phyloP scores from a whole-genome alignment of 805 yeast genomes.

The Pichia exigua region DNA sequence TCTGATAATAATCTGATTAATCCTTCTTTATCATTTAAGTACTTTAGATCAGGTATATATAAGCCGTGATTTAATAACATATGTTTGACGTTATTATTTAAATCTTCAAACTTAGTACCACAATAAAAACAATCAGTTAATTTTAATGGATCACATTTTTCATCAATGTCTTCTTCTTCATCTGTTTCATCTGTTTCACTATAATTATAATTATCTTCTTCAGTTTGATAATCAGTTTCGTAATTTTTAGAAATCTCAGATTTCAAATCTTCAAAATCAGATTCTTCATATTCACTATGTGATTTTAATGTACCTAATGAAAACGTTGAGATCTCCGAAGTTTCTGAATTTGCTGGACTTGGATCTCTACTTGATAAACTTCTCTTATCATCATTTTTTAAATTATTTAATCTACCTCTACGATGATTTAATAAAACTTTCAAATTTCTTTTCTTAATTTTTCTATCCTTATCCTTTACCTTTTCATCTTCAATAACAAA shows the following conservation, averaged over 20 bases:
- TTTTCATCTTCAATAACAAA: constrained; percentile 27
- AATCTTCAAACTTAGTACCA: constrained; percentile 31
- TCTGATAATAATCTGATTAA: constrained; percentile 66
- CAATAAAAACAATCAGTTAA: constrained; percentile 43
- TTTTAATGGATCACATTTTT: constrained; percentile 27
- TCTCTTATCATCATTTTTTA: background rate
- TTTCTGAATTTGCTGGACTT: constrained; percentile 49
- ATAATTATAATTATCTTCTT: constrained; percentile 12
- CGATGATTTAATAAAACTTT: background rate
- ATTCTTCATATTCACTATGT: constrained; percentile 13
- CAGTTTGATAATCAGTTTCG: constrained; percentile 10
- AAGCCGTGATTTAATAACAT: constrained; percentile 78
- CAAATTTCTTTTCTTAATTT: constrained; percentile 11
- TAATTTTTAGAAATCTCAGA: constrained; percentile 13
- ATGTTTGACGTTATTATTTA: constrained; percentile 50
- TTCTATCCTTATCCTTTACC: background rate
- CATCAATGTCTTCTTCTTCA: constrained; percentile 10
- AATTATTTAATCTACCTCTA: constrained; percentile 20
- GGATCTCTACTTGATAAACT: constrained; percentile 24
- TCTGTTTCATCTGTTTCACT: constrained; percentile 9
- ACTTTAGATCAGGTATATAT: constrained; percentile 76
- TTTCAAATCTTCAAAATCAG: constrained; percentile 16
- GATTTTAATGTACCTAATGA: constrained; percentile 35
- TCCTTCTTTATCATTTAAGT: constrained; percentile 60
- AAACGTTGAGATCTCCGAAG: constrained; percentile 48